Conservation (phyloP, 73 alveolate species). For the Paramecium caudatum region DNA sequence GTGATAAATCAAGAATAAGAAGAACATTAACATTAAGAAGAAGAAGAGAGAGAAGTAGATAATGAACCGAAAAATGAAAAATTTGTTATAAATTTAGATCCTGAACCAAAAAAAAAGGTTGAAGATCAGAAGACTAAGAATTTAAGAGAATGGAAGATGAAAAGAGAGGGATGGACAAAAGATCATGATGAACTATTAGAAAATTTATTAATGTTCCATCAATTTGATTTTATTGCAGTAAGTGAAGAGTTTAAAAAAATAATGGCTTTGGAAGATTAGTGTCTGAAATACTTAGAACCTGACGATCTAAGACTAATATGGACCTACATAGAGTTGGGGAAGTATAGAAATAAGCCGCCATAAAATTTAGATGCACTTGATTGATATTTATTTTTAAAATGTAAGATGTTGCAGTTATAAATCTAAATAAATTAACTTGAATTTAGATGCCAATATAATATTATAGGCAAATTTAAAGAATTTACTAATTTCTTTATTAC, state of each 20-base stretch:
- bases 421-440: neutral
- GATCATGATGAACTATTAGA: neutral
- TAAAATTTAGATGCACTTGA: constrained; percentile 20
- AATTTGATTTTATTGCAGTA: constrained; percentile 26
- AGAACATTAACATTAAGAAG: neutral
- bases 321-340: constrained; percentile 35
- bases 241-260: neutral
- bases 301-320: constrained; percentile 40
- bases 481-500: no score
- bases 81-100: neutral
- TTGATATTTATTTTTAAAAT: neutral
- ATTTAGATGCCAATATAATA: neutral
- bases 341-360: neutral
- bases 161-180: constrained; percentile 32
- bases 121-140: neutral
- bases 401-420: no score
- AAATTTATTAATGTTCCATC: constrained; percentile 42
- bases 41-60: neutral
- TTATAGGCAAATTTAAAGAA: no score
- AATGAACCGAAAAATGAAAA: neutral
- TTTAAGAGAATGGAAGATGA: neutral
- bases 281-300: neutral
- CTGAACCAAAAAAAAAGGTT: neutral
- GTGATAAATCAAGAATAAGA: no score
- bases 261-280: neutral